Conservation (phyloP, 257 asterid genomes). For the Eustoma russellianum region DNA sequence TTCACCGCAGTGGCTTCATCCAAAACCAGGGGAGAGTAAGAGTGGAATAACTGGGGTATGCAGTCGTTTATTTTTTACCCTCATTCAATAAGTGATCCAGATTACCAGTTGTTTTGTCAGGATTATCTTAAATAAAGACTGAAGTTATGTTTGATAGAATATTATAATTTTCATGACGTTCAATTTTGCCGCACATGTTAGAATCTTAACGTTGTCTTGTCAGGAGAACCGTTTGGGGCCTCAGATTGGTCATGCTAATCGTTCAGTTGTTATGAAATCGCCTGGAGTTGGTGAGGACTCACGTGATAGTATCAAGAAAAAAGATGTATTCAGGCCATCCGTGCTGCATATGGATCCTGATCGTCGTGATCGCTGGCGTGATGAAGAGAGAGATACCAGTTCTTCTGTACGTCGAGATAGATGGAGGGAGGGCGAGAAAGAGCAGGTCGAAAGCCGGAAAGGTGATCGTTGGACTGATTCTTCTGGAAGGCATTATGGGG, state of each 20-base stretch:
- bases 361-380: constrained; percentile 90
- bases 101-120: background rate
- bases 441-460: constrained; percentile 48
- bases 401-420: constrained; percentile 66
- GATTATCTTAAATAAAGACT: background rate
- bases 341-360: constrained; percentile 68
- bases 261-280: constrained; percentile 35
- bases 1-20: constrained; percentile 95
- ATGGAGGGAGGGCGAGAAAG: constrained; percentile 93
- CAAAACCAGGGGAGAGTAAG: constrained; percentile 78
- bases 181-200: too few species aligned
- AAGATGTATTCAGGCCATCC: constrained; percentile 93
- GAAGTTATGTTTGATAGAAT: background rate
- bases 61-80: constrained; percentile 6
- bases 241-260: constrained; percentile 32
- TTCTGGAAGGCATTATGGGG: constrained; percentile 60
- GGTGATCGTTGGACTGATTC: constrained; percentile 69
- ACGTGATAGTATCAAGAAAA: constrained; percentile 54
- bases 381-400: constrained; percentile 91
- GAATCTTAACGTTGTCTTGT: constrained; percentile 3
- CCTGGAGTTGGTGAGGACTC: constrained; percentile 45
- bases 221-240: constrained; percentile 54
- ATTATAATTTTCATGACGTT: too few species aligned
- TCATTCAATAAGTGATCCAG: background rate
- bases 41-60: constrained; percentile 68